A percentile compares a stretch with the other conserved stretches of the same genome.
phyloP scores from a whole-genome alignment of 2,329 filamentous ascomycete species.

The Ophiostoma fasciatum region DNA sequence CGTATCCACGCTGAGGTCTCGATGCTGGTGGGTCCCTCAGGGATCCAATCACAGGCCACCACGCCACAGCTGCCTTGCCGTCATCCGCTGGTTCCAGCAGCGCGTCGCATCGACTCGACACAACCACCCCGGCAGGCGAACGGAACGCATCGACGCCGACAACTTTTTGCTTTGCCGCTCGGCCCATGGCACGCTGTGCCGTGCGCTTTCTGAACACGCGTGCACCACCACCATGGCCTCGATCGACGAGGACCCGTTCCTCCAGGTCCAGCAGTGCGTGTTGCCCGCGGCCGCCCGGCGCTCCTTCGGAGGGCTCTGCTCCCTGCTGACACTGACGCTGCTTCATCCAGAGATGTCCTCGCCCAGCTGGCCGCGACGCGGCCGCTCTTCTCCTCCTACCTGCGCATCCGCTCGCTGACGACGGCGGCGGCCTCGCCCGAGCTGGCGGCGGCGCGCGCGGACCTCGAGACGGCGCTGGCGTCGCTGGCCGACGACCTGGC shows the following conservation, averaged over 20 bases:
- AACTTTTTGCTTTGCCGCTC: too few species aligned
- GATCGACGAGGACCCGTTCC: constrained; percentile 54
- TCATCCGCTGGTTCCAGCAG: too few species aligned
- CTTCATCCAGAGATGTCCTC: constrained; percentile 60
- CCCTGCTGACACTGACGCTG: too few species aligned
- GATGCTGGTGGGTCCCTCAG: too few species aligned
- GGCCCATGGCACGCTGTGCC: background rate
- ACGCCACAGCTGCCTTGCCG: too few species aligned
- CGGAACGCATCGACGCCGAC: too few species aligned
- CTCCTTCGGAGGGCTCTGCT: too few species aligned
- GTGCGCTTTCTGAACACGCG: background rate
- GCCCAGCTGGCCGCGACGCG: constrained; percentile 66
- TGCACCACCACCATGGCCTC: constrained; percentile 54
- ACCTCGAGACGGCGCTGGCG: constrained; percentile 50
- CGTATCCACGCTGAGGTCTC: too few species aligned
- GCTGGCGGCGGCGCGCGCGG: constrained; percentile 60
- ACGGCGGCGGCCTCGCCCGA: constrained; percentile 63
- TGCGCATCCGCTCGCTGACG: constrained; percentile 82
- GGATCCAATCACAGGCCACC: too few species aligned
- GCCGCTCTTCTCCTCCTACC: constrained; percentile 83
- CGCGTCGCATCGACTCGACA: too few species aligned
- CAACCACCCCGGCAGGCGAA: too few species aligned
- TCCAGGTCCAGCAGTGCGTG: constrained; percentile 54
- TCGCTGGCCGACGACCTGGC: constrained; percentile 69
- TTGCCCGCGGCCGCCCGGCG: too few species aligned